Evolutionary conservation across 2,329 filamentous ascomycete species (phyloP), one percentile per base, ranked within the genome.

Genomic region (Trichoderma afroharzianum): DNA sequence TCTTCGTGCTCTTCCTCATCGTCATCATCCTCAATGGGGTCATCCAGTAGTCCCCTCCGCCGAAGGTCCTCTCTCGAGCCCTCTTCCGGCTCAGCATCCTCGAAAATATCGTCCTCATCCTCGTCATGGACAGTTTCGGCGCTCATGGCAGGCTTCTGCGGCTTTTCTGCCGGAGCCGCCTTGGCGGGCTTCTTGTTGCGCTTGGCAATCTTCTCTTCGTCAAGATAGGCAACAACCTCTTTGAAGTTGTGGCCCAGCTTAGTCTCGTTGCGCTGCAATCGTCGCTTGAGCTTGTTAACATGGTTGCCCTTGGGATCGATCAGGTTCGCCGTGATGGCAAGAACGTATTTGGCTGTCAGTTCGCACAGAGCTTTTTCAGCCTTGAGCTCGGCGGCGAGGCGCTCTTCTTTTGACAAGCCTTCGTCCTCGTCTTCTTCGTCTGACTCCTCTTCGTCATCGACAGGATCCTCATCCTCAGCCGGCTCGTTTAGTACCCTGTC

Each of bases 301-400:
- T 88, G 83, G 12, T 87, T 82, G 7, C 88, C 89, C 1, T 83
- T 85, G 55, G 85, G 83, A 78, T 97, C 94, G 64, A 98, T 85
- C 53, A 94, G 89, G 68, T 90, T 90, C 24, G 91, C 93, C 11
- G 92, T 85, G 26, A 97, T 90, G 14, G 91, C 92, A 55, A 97
- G 88, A 47, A 98, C 92, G 57, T 97, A 88, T 79, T 96, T 97
- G 73, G 90, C 92, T 0, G 95, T 91, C 30, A 98, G 85, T 76
- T 95, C 92, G 81, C 95, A 98, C 1, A 98, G 87, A 24, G 91
- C 89, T 78, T 95, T 92, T 81, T 98, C 96, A 0, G 94, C 90
- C 72, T 95, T 86, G 39, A 98, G 86, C 71, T 90, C 88, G 50
- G 88, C 87, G 62, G 90, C 87, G 75, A 89, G 84, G 71, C 88